Percentiles rank a stretch among this genome's conserved stretches.
These are phyloP conservation scores for Carallia pectinifolia DNA, from an alignment of 345 rosid genomes.

Conservation along the genomic window DNA sequence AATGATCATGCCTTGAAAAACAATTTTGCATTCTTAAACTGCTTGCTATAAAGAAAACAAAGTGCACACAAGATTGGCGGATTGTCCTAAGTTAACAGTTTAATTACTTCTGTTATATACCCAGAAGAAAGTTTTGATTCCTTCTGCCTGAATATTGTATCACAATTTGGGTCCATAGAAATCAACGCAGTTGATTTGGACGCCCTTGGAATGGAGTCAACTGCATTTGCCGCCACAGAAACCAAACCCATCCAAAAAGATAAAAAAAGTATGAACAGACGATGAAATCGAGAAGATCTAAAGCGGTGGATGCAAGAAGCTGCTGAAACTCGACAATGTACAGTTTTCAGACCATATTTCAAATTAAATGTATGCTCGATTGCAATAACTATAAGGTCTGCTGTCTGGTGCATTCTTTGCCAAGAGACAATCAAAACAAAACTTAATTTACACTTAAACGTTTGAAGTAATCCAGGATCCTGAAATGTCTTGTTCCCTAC, in stretches of 20 bases:
- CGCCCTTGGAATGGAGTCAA: neutral
- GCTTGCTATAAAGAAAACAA: neutral
- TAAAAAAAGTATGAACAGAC: neutral
- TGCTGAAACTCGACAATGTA: neutral
- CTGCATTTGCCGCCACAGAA: neutral
- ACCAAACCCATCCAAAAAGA: neutral
- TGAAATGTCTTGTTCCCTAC: too few species aligned
- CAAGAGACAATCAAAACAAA: neutral
- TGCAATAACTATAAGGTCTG: neutral
- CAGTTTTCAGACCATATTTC: neutral
- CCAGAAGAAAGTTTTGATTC: neutral
- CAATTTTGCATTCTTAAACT: neutral
- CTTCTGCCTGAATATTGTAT: neutral
- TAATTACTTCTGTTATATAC: too few species aligned
- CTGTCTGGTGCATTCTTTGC: neutral
- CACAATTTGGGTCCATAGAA: neutral
- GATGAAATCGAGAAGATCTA: neutral
- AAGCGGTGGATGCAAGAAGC: constrained; percentile 10
- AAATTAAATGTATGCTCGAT: neutral
- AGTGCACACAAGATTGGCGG: neutral
- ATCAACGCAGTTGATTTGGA: neutral
- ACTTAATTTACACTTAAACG: neutral
- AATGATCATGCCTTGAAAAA: neutral
- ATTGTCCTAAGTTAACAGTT: neutral
- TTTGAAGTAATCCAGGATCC: neutral